Evolutionary conservation across 2,329 filamentous ascomycete genomes (phyloP).

Genomic region (Colletotrichum chrysophilum): DNA sequence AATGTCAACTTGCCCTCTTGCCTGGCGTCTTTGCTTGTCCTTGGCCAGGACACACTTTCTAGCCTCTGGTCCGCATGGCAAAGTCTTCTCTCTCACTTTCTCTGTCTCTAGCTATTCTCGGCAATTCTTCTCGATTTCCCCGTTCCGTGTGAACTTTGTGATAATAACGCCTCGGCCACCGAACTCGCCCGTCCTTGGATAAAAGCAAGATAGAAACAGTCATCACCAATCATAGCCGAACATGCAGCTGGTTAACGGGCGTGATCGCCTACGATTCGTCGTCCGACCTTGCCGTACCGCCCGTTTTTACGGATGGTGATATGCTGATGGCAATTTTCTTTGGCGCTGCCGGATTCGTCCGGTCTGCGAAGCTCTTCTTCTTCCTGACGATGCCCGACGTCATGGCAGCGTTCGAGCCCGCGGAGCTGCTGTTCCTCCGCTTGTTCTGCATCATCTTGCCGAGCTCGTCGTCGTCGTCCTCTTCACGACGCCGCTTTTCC

Average conservation of each 20-base stretch:
- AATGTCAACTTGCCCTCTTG: slow-evolving; percentile 6
- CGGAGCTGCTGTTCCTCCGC: slow-evolving; percentile 63
- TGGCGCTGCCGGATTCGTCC: slow-evolving; percentile 42
- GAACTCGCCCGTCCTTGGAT: slow-evolving; percentile 9
- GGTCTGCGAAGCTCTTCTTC: slow-evolving; percentile 51
- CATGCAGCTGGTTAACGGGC: neutral
- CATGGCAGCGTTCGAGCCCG: slow-evolving; percentile 43
- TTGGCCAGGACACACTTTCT: neutral
- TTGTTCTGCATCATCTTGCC: slow-evolving; percentile 76
- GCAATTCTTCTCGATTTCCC: slow-evolving; percentile 14
- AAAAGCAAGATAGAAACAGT: slow-evolving; percentile 16
- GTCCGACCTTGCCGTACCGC: slow-evolving; percentile 40
- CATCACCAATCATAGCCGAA: slow-evolving; percentile 7
- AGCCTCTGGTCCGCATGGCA: neutral
- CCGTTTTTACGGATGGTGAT: slow-evolving; percentile 49
- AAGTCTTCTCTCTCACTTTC: neutral
- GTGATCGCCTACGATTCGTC: slow-evolving; percentile 39
- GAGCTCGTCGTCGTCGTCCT: slow-evolving; percentile 93
- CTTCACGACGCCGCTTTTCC: slow-evolving; percentile 89
- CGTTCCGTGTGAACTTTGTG: slow-evolving; percentile 15
- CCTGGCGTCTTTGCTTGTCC: neutral
- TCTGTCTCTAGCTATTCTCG: slow-evolving; percentile 1
- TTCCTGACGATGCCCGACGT: slow-evolving; percentile 44
- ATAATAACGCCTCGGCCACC: slow-evolving; percentile 13
- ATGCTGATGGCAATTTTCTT: slow-evolving; percentile 67